Percentiles rank a stretch among this genome's conserved stretches.
These are phyloP conservation scores for Cercospora sojina DNA, from an alignment of 2,329 filamentous ascomycete species.

Conservation along the genomic window DNA sequence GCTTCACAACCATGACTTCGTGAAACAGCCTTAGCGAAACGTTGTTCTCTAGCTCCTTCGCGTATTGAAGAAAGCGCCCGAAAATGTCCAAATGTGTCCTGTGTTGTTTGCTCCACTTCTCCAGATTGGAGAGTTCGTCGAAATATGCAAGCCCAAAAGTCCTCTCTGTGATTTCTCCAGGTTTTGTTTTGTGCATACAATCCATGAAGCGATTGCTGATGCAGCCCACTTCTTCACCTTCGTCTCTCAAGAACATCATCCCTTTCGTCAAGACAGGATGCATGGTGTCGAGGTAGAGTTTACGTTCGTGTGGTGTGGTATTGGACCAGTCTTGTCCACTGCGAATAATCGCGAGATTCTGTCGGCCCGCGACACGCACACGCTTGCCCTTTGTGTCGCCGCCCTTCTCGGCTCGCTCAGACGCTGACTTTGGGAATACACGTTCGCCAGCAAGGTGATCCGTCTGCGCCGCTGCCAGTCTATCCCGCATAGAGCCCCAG, in stretches of 20 bases:
- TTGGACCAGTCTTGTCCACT: constrained; percentile 50
- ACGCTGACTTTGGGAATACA: constrained; percentile 33
- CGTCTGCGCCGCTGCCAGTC: constrained; percentile 42
- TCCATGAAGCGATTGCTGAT: constrained; percentile 49
- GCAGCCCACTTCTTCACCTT: constrained; percentile 47
- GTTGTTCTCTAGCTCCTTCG: constrained; percentile 27
- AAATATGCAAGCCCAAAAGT: constrained; percentile 31
- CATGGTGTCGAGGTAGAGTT: constrained; percentile 48
- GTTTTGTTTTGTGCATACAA: constrained; percentile 29
- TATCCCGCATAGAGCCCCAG: constrained; percentile 51
- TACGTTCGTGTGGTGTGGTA: constrained; percentile 44
- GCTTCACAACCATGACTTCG: constrained; percentile 30
- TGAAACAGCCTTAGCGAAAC: constrained; percentile 27
- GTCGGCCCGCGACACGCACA: constrained; percentile 40
- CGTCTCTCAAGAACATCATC: constrained; percentile 48
- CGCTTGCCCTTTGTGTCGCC: constrained; percentile 21
- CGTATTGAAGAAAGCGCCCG: constrained; percentile 28
- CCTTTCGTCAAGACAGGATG: constrained; percentile 47
- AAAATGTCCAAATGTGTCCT: constrained; percentile 32
- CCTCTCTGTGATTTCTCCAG: constrained; percentile 21
- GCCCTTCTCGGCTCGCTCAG: not conserved
- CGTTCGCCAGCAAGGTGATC: constrained; percentile 32
- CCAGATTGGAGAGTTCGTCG: constrained; percentile 26
- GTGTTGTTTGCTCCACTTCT: constrained; percentile 30
- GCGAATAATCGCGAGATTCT: constrained; percentile 47